Evolutionary conservation across 139 green algal genomes (phyloP), one percentile per base, ranked within the genome.

Genomic region (Chlorella sp.): DNA sequence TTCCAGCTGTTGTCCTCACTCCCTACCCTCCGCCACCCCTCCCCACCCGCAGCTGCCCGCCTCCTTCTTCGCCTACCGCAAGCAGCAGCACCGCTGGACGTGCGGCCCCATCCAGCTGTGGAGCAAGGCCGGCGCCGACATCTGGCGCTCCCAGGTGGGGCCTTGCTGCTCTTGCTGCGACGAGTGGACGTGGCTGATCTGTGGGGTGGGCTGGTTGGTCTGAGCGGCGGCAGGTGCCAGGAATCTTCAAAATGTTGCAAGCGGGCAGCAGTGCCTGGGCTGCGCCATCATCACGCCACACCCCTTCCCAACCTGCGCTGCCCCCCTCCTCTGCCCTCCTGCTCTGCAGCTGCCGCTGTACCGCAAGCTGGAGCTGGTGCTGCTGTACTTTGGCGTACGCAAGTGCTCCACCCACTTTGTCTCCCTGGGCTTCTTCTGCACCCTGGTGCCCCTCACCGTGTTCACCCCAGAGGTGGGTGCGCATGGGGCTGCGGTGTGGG

Each of bases 51-150:
- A 98, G 92, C 93, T 99, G 60, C 97, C 97, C 28, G 93, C 91
- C 83, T 95, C 90, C 72, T 97, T 98, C 84, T 95, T 94, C 41
- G 95, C 96, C 5, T 99, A 98, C 92, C 93, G 95, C 88, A 99
- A 98, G 88, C 97, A 99, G 94, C 97, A 99, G 92, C 97, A 99
- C 92, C 92, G 97, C 81, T 99, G 94, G 94, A 96, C 91, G 20
- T 95, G 92, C 74, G 95, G 95, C 20, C 95, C 95, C 41, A 92
- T 96, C 85, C 94, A 97, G 86, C 91, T 97, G 34, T 96, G 92
- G 94, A 81, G 83, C 20, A 87, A 91, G 62, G 87, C 92, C 21
- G 87, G 81, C 30, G 51, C 51, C 30, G 88, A 92, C 73, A 93
- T 97, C 57, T 97, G 94, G 94, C 36, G 28, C 23, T 94, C 90